Evolutionary conservation across 2,329 filamentous ascomycete species (phyloP), one percentile per base, ranked within the genome.

Genomic region (Xylariaceae sp.): DNA sequence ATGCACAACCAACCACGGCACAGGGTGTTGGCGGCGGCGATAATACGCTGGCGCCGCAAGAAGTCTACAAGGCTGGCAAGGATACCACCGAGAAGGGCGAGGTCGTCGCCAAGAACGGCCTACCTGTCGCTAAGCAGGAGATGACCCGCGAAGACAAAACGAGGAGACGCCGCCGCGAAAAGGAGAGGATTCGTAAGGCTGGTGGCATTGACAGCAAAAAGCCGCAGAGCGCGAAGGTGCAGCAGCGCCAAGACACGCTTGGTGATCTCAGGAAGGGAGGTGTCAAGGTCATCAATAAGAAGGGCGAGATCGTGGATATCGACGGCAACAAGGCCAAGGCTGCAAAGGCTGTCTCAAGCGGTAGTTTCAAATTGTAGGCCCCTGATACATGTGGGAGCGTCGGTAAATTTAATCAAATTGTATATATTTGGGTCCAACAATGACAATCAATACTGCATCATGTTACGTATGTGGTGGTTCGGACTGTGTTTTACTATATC

Each of bases 271-370:
- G 74, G 68, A 75, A 89, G 82, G 92, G 91, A 49, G 91, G 91
- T 58, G 94, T 97, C 67, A 94, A 90, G 81, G 85, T 98, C 58
- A 95, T 97, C 76, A 93, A 92, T 61, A 90, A 89, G 76, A 93
- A 91, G 79, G 94, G 94, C 49, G 88, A 93, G 74, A 78, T 96
- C 52, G 88, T 88, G 16, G 89, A 96, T 76, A 83, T 96, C 29
- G 87, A 95, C 65, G 93, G 93, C 26, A 91, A 89, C 69, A 89
- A 90, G 78, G 82, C 89, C 39, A 81, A 81, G 73, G 79, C 75
- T 40, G 75, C 74, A 31, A 81, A 78, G 70, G 71, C 75, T n/a
- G 72, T 76, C 37, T 81, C 80, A 46, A 84, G 85, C 57, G 81
- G 83, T 56, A 81, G 77, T 57, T 87, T 83, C 69, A 89, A 90